These are phyloP conservation scores for Cutaneotrichosporon dermatis DNA, from an alignment of 1,284 basidiomycete genomes.

Conservation along the genomic window DNA sequence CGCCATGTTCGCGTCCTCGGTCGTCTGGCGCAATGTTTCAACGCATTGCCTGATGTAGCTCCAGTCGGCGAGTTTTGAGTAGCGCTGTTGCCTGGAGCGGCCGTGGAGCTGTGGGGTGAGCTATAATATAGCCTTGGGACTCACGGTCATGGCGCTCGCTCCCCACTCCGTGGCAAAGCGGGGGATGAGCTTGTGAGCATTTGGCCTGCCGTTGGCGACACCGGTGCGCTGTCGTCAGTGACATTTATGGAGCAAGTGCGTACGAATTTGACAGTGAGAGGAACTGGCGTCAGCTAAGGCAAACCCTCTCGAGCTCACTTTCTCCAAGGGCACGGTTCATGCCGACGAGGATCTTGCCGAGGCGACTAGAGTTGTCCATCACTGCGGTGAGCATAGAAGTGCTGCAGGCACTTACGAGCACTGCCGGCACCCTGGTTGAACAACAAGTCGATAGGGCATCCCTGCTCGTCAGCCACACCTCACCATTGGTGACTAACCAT, in stretches of 20 bases:
- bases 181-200: constrained; percentile 87
- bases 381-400: constrained; percentile 54
- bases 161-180: constrained; percentile 72
- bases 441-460: constrained; percentile 94
- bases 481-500: constrained; percentile 25
- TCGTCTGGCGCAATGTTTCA: constrained; percentile 69
- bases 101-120: constrained; percentile 76
- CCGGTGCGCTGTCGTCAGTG: constrained; percentile 61
- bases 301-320: constrained; percentile 41
- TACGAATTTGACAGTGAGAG: constrained; percentile 84
- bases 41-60: constrained; percentile 83
- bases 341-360: constrained; percentile 81
- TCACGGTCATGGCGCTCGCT: constrained; percentile 71
- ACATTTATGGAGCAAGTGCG: background rate
- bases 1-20: constrained; percentile 69
- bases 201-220: constrained; percentile 78
- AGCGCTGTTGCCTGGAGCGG: constrained; percentile 82
- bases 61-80: constrained; percentile 81
- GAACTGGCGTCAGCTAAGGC: constrained; percentile 51
- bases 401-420: constrained; percentile 56
- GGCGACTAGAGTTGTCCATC: constrained; percentile 72
- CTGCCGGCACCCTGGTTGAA: constrained; percentile 88
- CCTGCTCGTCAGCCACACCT: constrained; percentile 55
- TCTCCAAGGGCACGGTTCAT: constrained; percentile 90
- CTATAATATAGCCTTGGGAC: constrained; percentile 16